Conservation (phyloP, 2,329 filamentous ascomycete genomes). For the Emmonsiellopsis sp. region DNA sequence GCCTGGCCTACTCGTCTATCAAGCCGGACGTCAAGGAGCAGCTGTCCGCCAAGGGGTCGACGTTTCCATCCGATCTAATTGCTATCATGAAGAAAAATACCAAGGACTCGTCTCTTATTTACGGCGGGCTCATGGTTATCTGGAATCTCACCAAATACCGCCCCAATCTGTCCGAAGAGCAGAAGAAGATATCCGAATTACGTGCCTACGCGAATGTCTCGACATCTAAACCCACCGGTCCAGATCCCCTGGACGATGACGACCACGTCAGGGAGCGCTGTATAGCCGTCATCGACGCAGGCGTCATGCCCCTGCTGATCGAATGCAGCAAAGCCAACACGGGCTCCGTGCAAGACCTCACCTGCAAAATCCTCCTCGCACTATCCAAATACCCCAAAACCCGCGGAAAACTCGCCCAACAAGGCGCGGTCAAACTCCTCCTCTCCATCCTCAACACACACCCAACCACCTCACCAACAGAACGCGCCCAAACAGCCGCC, state of each 20-base stretch:
- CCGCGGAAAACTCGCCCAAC: conserved; percentile 74
- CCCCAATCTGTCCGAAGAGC: conserved; percentile 72
- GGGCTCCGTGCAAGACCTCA: conserved; percentile 56
- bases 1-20: conserved; percentile 82
- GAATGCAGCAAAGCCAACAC: conserved; percentile 56
- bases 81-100: conserved; percentile 35
- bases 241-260: conserved; percentile 64
- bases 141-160: conserved; percentile 75
- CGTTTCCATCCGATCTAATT: conserved; percentile 62
- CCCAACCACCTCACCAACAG: conserved; percentile 26
- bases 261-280: conserved; percentile 67
- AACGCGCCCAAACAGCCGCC: conserved; percentile 50
- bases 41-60: conserved; percentile 57
- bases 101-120: conserved; percentile 62
- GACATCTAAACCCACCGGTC: conserved; percentile 43
- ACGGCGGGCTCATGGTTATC: conserved; percentile 78
- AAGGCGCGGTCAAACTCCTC: conserved; percentile 83
- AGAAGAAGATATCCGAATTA: conserved; percentile 82
- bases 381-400: conserved; percentile 65
- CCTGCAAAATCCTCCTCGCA: conserved; percentile 66
- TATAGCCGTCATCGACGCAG: conserved; percentile 66
- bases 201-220: conserved; percentile 89
- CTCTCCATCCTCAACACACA: conserved; percentile 52
- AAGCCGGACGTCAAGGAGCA: conserved; percentile 78
- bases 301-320: conserved; percentile 66